A percentile compares a stretch with the other conserved stretches of the same genome.
These are phyloP conservation scores for Viola pubescens DNA, from an alignment of 441 rosid genomes.

Conservation along the genomic window DNA sequence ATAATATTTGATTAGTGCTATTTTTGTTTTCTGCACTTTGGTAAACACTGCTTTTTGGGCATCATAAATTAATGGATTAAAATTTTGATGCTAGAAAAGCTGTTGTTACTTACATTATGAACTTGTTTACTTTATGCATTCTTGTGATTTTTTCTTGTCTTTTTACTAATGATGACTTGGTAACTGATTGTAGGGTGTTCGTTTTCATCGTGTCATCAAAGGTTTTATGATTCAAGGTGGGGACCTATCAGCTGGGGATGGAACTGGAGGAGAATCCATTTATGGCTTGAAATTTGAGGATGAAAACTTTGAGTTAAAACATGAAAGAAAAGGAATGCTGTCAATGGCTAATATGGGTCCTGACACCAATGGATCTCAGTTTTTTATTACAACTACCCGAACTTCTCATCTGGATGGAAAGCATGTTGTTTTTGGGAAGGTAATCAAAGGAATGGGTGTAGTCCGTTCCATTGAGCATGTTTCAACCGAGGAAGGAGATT, in stretches of 20 bases:
- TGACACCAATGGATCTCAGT: conserved; percentile 75
- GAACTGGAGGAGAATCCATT: conserved; percentile 80
- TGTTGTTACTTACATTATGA: not conserved
- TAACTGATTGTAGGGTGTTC: conserved; percentile 36
- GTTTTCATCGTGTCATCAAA: conserved; percentile 63
- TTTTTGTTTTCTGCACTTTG: no score
- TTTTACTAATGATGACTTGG: not conserved
- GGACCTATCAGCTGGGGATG: conserved; percentile 65
- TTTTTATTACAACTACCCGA: conserved; percentile 69
- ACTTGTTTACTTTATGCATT: not conserved
- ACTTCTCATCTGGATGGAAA: conserved; percentile 78
- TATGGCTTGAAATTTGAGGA: conserved; percentile 74
- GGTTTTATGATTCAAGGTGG: conserved; percentile 90
- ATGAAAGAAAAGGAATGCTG: conserved; percentile 78
- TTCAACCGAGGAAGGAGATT: conserved; percentile 31
- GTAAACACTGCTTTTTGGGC: no score
- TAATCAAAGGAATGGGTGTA: conserved; percentile 75
- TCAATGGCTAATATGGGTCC: conserved; percentile 79
- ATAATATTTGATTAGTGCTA: no score
- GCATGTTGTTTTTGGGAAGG: conserved; percentile 77
- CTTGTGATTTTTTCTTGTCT: not conserved
- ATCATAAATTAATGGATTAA: no score
- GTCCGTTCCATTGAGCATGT: conserved; percentile 69
- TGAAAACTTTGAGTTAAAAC: conserved; percentile 68
- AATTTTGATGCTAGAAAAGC: not conserved